Base-by-base conservation (phyloP, 306 rosid genomes). In the Trichosanthes truncata region DNA sequence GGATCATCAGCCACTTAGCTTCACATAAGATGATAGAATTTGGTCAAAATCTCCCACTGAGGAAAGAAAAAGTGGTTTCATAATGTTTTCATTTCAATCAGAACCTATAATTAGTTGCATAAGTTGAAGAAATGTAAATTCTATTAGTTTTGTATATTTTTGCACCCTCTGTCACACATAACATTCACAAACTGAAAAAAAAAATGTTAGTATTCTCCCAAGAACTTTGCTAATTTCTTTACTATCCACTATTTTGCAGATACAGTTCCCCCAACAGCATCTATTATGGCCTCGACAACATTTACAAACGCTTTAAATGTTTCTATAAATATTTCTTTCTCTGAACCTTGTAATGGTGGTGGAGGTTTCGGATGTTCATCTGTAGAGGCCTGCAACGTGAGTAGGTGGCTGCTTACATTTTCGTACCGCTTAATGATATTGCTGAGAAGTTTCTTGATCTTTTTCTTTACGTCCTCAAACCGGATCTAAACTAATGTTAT, bases 181-280 rank as follows among this genome's bases (percentile, higher is more conserved):
- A 13, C 36, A 21, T 13, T 25, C 38, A 49, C 41, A 48, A 72
- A 25, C 77, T 46, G 20, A 46, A 46, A 11, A 53, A 26, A 46
- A 11, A 71, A 21, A 14, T 46, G 31, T 55, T 26, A 79, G 46
- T 7, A 9, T 63, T 81, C 74, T 15, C 33, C 76, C 21, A 29
- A 63, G 45, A 36, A 77, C 33, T 78, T 29, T 35, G 82, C 78
- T 73, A 53, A 40, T 65, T 31, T 69, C 21, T 78, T 3, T 56
- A 49, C 0, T 78, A 23, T 80, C 60, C 56, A 38, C 10, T 33
- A 3, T 65, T 81, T 86, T 86, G 83, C 94, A 94, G 98, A 94
- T 85, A 92, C 96, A 43, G 71, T 86, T 76, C 92, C 90, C n/a
- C 97, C 98, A 45, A 94, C 97, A 53, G 98, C 98, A 71, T 15